Conservation (phyloP, 176 grass and related monocot species). For the Cymbopogon citratus region DNA sequence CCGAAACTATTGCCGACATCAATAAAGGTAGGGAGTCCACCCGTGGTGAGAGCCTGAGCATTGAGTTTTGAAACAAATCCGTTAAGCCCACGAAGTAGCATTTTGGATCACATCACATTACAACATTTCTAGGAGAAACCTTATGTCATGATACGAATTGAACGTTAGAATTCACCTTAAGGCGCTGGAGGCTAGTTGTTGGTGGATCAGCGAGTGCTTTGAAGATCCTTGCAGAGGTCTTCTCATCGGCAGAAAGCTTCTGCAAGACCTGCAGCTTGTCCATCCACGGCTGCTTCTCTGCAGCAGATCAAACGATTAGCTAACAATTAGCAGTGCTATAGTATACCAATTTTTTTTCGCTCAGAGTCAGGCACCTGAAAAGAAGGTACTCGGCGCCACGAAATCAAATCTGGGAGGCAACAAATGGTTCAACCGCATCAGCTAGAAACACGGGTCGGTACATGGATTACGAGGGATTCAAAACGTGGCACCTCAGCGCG, state of each 20-base stretch:
- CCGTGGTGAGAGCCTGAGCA: conserved; percentile 72
- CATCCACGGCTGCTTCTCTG: conserved; percentile 93
- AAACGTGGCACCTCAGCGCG: conserved; percentile 50
- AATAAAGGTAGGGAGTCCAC: conserved; percentile 96
- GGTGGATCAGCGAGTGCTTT: conserved; percentile 96
- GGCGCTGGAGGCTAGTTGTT: conserved; percentile 88
- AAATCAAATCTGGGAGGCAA: conserved; percentile 75
- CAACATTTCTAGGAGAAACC: not conserved
- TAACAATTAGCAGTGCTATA: not conserved
- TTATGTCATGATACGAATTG: not conserved
- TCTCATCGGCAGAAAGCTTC: conserved; percentile 55
- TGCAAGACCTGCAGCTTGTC: conserved; percentile 78
- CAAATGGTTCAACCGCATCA: conserved; percentile 8
- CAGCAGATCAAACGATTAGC: not conserved
- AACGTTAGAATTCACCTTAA: conserved; percentile 47
- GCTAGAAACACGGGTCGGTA: not conserved
- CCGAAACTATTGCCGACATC: conserved; percentile 96
- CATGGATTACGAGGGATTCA: not conserved
- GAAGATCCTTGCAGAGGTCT: conserved; percentile 76
- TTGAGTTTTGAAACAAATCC: conserved; percentile 8
- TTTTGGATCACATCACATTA: conserved; percentile 7
- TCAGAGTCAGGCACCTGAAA: conserved; percentile 38
- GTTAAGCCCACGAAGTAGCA: not conserved
- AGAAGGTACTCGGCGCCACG: conserved; percentile 84
- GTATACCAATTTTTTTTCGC: not conserved